Evolutionary conservation across 257 asterid species (phyloP).

Genomic region (Nicotiana noctiflora): DNA sequence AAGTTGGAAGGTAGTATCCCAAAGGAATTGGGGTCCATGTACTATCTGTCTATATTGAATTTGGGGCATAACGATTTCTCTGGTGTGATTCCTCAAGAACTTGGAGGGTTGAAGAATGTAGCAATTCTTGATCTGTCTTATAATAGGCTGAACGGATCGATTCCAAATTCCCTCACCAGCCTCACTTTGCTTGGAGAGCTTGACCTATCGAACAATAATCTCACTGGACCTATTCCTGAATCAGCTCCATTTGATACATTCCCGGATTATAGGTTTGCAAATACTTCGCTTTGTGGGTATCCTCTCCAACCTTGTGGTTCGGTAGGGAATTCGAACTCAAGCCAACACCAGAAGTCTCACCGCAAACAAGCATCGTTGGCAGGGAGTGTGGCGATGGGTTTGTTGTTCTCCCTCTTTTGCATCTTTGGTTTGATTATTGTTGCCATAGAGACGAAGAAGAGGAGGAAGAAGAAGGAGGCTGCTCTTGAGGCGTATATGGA

Average conservation of each 20-base stretch:
- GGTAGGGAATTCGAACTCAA: conserved; percentile 15
- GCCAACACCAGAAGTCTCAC: conserved; percentile 42
- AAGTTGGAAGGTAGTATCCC: conserved; percentile 72
- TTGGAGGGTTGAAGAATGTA: conserved; percentile 57
- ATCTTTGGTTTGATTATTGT: conserved; percentile 67
- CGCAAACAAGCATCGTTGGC: conserved; percentile 66
- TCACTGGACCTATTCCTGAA: conserved; percentile 72
- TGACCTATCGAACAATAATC: conserved; percentile 69
- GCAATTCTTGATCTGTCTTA: conserved; percentile 84
- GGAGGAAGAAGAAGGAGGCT: conserved; percentile 72
- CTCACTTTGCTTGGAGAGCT: conserved; percentile 66
- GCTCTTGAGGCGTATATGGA: conserved; percentile 74
- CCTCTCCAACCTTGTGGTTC: conserved; percentile 58
- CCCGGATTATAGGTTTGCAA: conserved; percentile 51
- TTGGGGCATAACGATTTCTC: conserved; percentile 80
- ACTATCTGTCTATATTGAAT: conserved; percentile 57
- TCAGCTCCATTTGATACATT: conserved; percentile 79
- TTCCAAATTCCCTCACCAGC: conserved; percentile 60
- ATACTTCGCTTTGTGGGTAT: conserved; percentile 82
- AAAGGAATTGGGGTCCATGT: conserved; percentile 73
- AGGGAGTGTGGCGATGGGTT: conserved; percentile 82
- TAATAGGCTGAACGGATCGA: conserved; percentile 58
- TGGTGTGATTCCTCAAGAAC: conserved; percentile 72
- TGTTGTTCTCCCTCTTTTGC: conserved; percentile 74
- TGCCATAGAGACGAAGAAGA: conserved; percentile 59